These are phyloP conservation scores for Uronychia binucleata DNA, from an alignment of 73 alveolate species.

Conservation along the genomic window DNA sequence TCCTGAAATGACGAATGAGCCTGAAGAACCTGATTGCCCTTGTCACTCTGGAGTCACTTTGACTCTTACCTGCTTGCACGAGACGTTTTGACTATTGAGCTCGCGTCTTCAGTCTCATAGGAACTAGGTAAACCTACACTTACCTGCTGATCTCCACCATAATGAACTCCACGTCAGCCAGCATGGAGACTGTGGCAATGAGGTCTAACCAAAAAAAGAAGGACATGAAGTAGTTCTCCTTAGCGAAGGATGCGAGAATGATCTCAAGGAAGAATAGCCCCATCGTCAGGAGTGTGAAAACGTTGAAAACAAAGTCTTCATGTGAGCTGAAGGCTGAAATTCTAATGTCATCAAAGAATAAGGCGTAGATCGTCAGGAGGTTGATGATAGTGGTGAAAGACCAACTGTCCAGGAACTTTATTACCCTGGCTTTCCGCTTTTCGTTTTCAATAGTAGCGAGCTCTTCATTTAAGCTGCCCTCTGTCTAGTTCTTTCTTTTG, in stretches of 20 bases:
- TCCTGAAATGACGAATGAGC: conserved; percentile 58
- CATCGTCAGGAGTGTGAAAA: conserved; percentile 18
- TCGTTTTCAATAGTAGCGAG: neutral
- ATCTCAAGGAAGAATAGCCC: conserved; percentile 13
- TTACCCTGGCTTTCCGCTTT: neutral
- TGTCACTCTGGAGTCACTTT: too few species aligned
- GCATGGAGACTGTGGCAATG: conserved; percentile 15
- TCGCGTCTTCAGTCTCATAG: conserved; percentile 61
- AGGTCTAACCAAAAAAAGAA: conserved; percentile 48
- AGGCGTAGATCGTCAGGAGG: conserved; percentile 72
- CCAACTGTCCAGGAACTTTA: conserved; percentile 12
- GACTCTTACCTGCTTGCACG: conserved; percentile 78
- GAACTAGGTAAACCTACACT: conserved; percentile 8
- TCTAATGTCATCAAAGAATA: conserved; percentile 84
- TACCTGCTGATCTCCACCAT: conserved; percentile 2
- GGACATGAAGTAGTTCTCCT: conserved; percentile 1
- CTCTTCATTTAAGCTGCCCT: neutral
- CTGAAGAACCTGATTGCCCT: conserved; percentile 67
- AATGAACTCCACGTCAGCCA: conserved; percentile 22
- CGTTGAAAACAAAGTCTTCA: conserved; percentile 27
- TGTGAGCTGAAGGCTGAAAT: conserved; percentile 34
- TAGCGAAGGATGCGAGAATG: neutral
- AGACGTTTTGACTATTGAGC: conserved; percentile 63
- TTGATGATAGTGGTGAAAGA: conserved; percentile 49
- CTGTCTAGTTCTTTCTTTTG: neutral